Evolutionary conservation across 2,329 filamentous ascomycete genomes (phyloP).

Genomic region (Fusarium sp.): DNA sequence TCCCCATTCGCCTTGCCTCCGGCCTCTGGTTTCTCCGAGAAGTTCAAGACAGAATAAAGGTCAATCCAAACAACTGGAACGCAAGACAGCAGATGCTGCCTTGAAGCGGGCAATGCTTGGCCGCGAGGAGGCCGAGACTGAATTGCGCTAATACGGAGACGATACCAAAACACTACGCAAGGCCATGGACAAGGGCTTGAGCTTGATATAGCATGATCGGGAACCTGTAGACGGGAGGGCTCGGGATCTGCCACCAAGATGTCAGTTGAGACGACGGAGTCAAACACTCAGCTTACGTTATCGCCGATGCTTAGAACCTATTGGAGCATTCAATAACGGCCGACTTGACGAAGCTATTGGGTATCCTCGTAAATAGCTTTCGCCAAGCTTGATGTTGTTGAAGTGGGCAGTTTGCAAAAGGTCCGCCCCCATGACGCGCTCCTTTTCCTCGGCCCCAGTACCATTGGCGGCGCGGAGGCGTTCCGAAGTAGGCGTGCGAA

Average conservation of each 20-base stretch:
- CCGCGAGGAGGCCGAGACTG: constrained; percentile 78
- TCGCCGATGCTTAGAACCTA: constrained; percentile 92
- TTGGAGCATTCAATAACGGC: constrained; percentile 93
- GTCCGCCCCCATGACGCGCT: constrained; percentile 58
- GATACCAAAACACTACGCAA: constrained; percentile 68
- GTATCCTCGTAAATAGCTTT: constrained; percentile 86
- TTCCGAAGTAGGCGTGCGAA: constrained; percentile 57
- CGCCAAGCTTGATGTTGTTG: constrained; percentile 74
- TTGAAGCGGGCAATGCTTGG: constrained; percentile 75
- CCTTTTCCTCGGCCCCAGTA: constrained; percentile 57
- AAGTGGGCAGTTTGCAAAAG: constrained; percentile 73
- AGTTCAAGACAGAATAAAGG: too few relatives aligned
- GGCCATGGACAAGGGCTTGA: constrained; percentile 70
- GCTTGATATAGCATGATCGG: constrained; percentile 8
- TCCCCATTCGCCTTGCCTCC: too few relatives aligned
- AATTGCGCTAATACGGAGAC: constrained; percentile 72
- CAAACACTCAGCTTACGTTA: constrained; percentile 96
- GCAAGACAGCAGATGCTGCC: constrained; percentile 74
- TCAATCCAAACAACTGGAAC: constrained; percentile 72
- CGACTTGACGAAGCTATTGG: constrained; percentile 93
- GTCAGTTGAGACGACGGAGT: constrained; percentile 58
- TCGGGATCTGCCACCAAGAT: constrained; percentile 3
- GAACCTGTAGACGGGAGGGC: constrained; percentile 20
- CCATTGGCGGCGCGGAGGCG: constrained; percentile 74
- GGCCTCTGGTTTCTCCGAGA: too few relatives aligned